A percentile compares a stretch with the other conserved stretches of the same genome.
Evolutionary conservation across 371 early-diverging fungal species (phyloP).

Genomic region (Sporodiniella umbellata): DNA sequence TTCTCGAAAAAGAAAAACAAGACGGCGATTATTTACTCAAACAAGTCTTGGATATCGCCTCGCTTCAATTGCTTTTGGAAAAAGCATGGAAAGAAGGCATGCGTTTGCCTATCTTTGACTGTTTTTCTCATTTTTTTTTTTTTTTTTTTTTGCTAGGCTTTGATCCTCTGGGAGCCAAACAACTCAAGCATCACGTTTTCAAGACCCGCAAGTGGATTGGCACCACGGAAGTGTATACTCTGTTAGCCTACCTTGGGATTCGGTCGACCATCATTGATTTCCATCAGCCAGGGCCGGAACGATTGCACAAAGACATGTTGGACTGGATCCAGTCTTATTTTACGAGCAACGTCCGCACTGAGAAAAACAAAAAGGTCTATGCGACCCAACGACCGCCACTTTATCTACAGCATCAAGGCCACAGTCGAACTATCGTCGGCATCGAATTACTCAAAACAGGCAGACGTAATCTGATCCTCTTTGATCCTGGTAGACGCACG

Average conservation of each 20-base stretch:
- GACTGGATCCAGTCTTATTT: conserved; percentile 59
- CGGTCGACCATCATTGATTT: conserved; percentile 66
- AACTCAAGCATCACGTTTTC: conserved; percentile 55
- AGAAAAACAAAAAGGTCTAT: conserved; percentile 16
- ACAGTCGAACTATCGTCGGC: conserved; percentile 69
- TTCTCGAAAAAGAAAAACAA: conserved; percentile 37
- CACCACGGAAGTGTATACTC: conserved; percentile 68
- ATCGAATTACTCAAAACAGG: conserved; percentile 52
- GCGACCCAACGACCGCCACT: conserved; percentile 62
- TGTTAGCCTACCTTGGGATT: conserved; percentile 61
- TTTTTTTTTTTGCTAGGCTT: conserved; percentile 33
- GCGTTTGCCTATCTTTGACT: neutral
- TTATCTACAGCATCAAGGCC: conserved; percentile 77
- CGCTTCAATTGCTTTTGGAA: conserved; percentile 64
- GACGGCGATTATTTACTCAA: conserved; percentile 26
- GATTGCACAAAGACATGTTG: conserved; percentile 56
- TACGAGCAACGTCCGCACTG: conserved; percentile 7
- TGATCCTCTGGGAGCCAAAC: conserved; percentile 64
- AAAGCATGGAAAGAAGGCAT: conserved; percentile 63
- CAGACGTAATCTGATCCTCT: conserved; percentile 54
- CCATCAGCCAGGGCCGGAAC: conserved; percentile 57
- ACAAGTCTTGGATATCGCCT: conserved; percentile 45
- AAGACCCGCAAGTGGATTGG: conserved; percentile 79
- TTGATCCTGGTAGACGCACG: conserved; percentile 64
- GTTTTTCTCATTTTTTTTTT: too few species aligned